A percentile compares a stretch with the other conserved stretches of the same genome.
These are phyloP conservation scores for Penicillium freii DNA, from an alignment of 2,329 filamentous ascomycete genomes.

Conservation along the genomic window DNA sequence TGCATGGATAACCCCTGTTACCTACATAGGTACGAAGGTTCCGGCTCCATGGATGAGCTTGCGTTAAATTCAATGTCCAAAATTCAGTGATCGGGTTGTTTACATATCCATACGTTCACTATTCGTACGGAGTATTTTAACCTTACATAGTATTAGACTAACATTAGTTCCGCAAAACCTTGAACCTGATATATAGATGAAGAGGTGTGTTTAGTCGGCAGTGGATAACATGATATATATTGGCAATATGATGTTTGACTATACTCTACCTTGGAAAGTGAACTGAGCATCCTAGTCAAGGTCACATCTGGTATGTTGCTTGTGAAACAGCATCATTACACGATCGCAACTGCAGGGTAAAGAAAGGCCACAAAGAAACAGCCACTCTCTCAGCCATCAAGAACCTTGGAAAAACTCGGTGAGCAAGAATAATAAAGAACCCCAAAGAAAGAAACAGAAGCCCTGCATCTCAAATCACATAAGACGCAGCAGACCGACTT, in stretches of 20 bases:
- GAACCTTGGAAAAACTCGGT: background rate
- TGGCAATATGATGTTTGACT: background rate
- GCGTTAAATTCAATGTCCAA: constrained; percentile 7
- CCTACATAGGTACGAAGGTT: background rate
- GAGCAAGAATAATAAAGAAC: background rate
- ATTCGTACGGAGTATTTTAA: background rate
- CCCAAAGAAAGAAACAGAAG: too few relatives aligned
- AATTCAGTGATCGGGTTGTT: background rate
- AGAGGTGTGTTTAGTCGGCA: background rate
- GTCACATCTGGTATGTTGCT: background rate
- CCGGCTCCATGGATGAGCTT: constrained; percentile 7
- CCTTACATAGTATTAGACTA: background rate
- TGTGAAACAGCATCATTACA: background rate
- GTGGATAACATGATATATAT: too few relatives aligned
- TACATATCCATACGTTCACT: background rate
- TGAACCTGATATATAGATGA: background rate
- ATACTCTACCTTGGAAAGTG: background rate
- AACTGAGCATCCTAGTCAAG: background rate
- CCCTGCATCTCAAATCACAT: constrained; percentile 5
- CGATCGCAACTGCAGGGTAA: background rate
- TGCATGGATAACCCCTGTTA: background rate
- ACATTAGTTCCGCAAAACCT: background rate
- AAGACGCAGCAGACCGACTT: constrained; percentile 9
- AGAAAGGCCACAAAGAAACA: background rate
- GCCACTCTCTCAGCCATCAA: background rate